Conservation (phyloP, 1,139 yeast genomes). For the Lodderomyces oxycetoniae region DNA sequence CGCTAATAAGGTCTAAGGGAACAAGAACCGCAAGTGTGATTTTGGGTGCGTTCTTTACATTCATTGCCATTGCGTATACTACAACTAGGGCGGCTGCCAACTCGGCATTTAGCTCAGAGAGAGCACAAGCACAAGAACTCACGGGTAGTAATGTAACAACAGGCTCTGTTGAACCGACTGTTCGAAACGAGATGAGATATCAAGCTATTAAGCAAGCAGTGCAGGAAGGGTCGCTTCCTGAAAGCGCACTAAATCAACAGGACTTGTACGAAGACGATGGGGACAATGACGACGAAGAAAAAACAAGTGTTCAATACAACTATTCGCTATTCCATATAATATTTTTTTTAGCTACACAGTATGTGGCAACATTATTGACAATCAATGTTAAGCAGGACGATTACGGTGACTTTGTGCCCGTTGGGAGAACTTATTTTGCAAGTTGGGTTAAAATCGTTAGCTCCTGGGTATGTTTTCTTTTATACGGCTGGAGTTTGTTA, state of each 20-base stretch:
- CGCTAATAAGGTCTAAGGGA: conserved; percentile 81
- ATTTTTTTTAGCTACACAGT: conserved; percentile 93
- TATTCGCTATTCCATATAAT: conserved; percentile 86
- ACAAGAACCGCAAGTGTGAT: conserved; percentile 87
- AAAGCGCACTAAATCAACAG: conserved; percentile 74
- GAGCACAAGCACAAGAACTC: conserved; percentile 13
- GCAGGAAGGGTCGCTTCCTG: conserved; percentile 91
- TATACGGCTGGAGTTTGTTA: conserved; percentile 85
- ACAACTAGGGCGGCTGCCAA: conserved; percentile 93
- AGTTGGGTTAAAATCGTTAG: conserved; percentile 91
- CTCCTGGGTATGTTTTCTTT: conserved; percentile 84
- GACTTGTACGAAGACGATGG: conserved; percentile 54
- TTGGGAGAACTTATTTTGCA: conserved; percentile 92
- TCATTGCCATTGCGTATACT: conserved; percentile 92
- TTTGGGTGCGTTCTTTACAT: conserved; percentile 89
- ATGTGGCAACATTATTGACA: conserved; percentile 90
- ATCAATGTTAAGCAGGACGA: conserved; percentile 85
- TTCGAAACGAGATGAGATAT: conserved; percentile 71
- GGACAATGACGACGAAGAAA: conserved; percentile 53
- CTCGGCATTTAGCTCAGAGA: conserved; percentile 48
- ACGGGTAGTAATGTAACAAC: no score
- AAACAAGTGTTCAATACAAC: conserved; percentile 70
- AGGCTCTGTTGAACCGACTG: conserved; percentile 40
- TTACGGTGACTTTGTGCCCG: conserved; percentile 89
- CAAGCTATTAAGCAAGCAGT: conserved; percentile 93